Base-by-base conservation (phyloP, 768 basidiomycete species). In the Amanita pallidorosea region DNA sequence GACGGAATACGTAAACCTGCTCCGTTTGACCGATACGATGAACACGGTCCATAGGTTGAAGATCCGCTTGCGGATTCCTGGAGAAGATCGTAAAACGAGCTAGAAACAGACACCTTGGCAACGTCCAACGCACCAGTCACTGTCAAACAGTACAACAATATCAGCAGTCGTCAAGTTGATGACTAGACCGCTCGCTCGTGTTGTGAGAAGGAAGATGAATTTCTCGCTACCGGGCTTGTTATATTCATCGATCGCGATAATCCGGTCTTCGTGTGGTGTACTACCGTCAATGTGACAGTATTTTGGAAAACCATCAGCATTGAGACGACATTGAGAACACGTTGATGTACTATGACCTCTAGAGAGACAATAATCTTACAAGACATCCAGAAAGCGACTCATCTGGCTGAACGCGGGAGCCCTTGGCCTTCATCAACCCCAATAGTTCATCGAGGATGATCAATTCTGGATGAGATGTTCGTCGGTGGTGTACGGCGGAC, bases 341-440 rank as follows among this genome's bases (percentile, higher is more conserved):
- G 7, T 17, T n/a, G 17, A 71, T 90, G 47, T 60, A 96, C 95
- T 83, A 67, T 87, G 94, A 50, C 70, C 69, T 42, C 94, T 73
- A 72, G 96, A 99, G 54, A 94, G 71, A 65, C 93, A 97, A 65
- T 94, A 97, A 62, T 97, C 95, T 63, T 98, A 94, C 41, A 99
- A 66, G 53, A 99, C 97, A 65, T 99, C 96, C 45, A 97, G 75
- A 52, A 98, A 88, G n/a, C 96, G 85, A 67, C 90, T 94, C 96
- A 99, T 98, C 66, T 98, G 96, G 59, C 91, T 95, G 72, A 99
- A 99, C 88, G 7, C 95, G 80, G 2, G 91, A 95, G n/a, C 92
- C 94, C 63, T 93, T 93, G 20, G 68, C 82, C 60, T 89, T 91
- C 89, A 97, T 86, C 31, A 76, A n/a, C n/a, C n/a, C n/a, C n/a